Conservation (phyloP, 495 filamentous ascomycete genomes). For the Ramalina intermedia region DNA sequence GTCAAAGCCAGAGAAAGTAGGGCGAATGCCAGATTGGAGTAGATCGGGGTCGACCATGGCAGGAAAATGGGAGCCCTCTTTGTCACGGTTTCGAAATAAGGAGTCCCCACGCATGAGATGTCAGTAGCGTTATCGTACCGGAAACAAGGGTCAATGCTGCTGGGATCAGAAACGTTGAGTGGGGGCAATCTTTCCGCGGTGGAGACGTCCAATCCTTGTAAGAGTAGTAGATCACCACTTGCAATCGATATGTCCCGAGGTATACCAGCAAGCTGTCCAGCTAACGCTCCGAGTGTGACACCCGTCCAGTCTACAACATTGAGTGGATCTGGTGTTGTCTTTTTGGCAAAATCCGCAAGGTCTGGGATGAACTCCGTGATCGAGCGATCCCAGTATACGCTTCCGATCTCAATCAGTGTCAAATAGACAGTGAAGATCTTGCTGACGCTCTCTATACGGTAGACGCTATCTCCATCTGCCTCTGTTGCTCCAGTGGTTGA, state of each 20-base stretch:
- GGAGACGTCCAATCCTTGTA: too few species aligned
- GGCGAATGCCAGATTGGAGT: too few species aligned
- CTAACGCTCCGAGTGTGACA: conserved; percentile 38
- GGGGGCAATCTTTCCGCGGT: too few species aligned
- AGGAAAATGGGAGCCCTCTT: too few species aligned
- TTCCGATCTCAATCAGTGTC: conserved; percentile 21
- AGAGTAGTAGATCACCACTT: too few species aligned
- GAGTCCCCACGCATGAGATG: too few species aligned
- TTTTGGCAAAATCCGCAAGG: conserved; percentile 21
- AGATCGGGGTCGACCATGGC: too few species aligned
- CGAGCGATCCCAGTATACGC: conserved; percentile 27
- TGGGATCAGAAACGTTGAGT: too few species aligned
- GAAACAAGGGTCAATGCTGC: too few species aligned
- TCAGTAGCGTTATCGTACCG: too few species aligned
- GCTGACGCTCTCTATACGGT: conserved; percentile 35
- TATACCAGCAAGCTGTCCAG: conserved; percentile 37
- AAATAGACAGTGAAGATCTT: conserved; percentile 36
- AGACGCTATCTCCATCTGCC: conserved; percentile 33
- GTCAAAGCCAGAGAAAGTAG: too few species aligned
- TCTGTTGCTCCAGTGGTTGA: conserved; percentile 18
- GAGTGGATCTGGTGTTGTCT: conserved; percentile 9
- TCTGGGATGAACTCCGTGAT: conserved; percentile 32
- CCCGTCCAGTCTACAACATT: conserved; percentile 34
- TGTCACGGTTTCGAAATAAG: too few species aligned
- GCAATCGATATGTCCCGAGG: conserved; percentile 10